Conservation (phyloP, 306 rosid species). For the Quercus variabilis region DNA sequence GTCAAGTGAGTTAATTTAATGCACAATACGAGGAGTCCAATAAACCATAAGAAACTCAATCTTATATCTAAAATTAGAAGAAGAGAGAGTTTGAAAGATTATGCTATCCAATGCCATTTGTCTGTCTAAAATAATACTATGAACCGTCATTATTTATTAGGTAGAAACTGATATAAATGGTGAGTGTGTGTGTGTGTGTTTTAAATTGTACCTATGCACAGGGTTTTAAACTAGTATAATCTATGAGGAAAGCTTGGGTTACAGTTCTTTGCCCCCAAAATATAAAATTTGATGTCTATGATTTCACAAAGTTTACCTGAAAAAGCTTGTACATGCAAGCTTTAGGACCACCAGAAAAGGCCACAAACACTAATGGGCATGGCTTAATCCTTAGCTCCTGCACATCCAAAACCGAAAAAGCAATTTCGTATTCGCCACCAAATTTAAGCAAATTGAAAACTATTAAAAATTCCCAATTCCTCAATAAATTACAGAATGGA, state of each 20-base stretch:
- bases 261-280: constrained; percentile 7
- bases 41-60: too few relatives aligned
- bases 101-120: too few relatives aligned
- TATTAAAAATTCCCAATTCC: not conserved
- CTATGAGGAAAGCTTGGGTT: constrained; percentile 3
- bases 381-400: constrained; percentile 74
- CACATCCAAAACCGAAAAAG: constrained; percentile 22
- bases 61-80: too few relatives aligned
- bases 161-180: too few relatives aligned
- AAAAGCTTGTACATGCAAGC: constrained; percentile 83
- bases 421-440: constrained; percentile 1
- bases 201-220: too few relatives aligned
- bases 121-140: too few relatives aligned
- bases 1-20: too few relatives aligned
- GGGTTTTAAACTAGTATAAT: too few relatives aligned
- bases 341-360: constrained; percentile 84
- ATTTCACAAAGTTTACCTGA: constrained; percentile 48
- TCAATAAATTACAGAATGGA: not conserved
- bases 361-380: constrained; percentile 79
- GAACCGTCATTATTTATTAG: too few relatives aligned
- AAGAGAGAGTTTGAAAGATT: too few relatives aligned
- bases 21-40: too few relatives aligned
- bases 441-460: constrained; percentile 11
- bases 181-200: too few relatives aligned
- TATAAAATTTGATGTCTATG: not conserved